Evolutionary conservation across 2,329 filamentous ascomycete genomes (phyloP).

Genomic region (Verticillium albo-atrum): DNA sequence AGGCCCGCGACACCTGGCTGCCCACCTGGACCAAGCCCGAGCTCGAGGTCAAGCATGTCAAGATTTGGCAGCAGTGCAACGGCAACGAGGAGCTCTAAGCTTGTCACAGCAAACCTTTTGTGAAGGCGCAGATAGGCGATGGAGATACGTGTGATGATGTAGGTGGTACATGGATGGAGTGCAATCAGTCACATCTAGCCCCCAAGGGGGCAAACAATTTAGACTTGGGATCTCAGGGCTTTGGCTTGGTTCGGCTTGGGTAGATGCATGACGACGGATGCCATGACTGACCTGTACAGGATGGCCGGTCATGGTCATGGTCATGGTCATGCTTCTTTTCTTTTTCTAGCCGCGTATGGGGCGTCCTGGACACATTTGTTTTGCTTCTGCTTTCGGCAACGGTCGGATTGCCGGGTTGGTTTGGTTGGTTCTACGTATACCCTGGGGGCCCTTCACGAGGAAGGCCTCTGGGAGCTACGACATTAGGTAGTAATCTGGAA

Average conservation of each 20-base stretch:
- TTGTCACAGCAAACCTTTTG: background rate
- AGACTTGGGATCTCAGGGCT: background rate
- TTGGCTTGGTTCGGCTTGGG: background rate
- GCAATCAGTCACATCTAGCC: background rate
- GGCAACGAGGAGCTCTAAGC: conserved; percentile 47
- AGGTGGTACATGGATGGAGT: background rate
- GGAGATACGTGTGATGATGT: background rate
- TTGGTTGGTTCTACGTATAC: background rate
- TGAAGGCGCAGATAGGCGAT: background rate
- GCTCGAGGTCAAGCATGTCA: conserved; percentile 65
- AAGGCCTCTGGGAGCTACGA: background rate
- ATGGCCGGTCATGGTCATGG: background rate
- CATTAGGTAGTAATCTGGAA: background rate
- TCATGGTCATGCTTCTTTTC: background rate
- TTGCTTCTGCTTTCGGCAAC: background rate
- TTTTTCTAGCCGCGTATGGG: background rate
- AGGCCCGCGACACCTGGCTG: conserved; percentile 58
- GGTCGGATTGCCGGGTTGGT: background rate
- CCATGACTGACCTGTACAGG: background rate
- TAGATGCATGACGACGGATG: background rate
- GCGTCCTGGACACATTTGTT: background rate
- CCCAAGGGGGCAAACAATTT: background rate
- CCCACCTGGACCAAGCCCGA: conserved; percentile 67
- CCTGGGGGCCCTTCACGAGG: background rate
- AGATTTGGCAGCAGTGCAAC: conserved; percentile 67